Conservation (phyloP, 2,329 filamentous ascomycete species). For the Akanthomyces dipterigenus region DNA sequence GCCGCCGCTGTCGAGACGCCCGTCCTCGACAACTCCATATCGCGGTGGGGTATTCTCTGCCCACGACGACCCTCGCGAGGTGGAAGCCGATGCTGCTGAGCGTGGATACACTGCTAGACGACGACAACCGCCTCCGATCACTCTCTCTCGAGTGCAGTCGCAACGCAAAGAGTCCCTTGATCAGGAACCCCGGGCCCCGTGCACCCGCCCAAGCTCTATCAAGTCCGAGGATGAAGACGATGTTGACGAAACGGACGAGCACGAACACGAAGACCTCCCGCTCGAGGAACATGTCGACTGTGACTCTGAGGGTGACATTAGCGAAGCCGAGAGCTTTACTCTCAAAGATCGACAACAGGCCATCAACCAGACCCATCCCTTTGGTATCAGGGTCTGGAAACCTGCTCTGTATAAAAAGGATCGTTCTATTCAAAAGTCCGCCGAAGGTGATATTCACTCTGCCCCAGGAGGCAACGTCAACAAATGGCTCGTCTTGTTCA, state of each 20-base stretch:
- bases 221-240: constrained; percentile 23
- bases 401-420: constrained; percentile 97
- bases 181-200: constrained; percentile 21
- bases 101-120: constrained; percentile 31
- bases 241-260: constrained; percentile 25
- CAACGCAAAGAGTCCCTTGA: constrained; percentile 14
- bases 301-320: constrained; percentile 66
- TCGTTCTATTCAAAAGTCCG: constrained; percentile 90
- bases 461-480: constrained; percentile 82
- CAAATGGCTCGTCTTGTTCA: constrained; percentile 79
- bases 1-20: constrained; percentile 64
- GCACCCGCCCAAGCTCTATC: constrained; percentile 11
- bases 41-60: constrained; percentile 84
- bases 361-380: constrained; percentile 98
- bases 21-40: constrained; percentile 71
- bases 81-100: constrained; percentile 59
- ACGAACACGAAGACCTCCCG: constrained; percentile 34
- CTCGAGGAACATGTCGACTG: constrained; percentile 47
- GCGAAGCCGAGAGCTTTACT: constrained; percentile 95
- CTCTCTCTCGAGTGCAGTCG: constrained; percentile 38
- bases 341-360: constrained; percentile 94
- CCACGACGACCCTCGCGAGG: constrained; percentile 78
- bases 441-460: constrained; percentile 95
- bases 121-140: constrained; percentile 24
- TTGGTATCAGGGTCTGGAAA: constrained; percentile 98